Conservation (phyloP, 768 basidiomycete genomes). For the Dentipellis fragilis region DNA sequence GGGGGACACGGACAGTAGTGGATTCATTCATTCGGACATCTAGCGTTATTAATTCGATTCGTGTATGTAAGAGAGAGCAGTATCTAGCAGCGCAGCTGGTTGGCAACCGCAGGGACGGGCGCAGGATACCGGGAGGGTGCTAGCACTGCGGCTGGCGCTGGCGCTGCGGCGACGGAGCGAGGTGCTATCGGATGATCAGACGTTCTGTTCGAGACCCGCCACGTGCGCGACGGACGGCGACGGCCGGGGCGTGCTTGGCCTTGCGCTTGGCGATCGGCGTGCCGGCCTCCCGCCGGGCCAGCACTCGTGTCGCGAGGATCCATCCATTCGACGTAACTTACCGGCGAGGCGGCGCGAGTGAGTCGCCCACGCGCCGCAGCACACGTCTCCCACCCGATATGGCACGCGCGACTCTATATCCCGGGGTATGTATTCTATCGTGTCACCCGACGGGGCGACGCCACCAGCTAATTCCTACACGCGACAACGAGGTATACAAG, state of each 20-base stretch:
- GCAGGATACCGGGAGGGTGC: not conserved
- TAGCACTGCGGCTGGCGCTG: not conserved
- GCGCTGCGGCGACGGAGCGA: too few relatives aligned
- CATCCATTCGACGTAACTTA: not conserved
- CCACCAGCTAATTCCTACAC: too few relatives aligned
- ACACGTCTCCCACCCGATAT: too few relatives aligned
- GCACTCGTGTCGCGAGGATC: not conserved
- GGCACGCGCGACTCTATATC: not conserved
- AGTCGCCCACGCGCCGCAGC: too few relatives aligned
- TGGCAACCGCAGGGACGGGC: not conserved
- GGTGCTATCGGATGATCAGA: constrained; percentile 4
- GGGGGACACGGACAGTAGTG: too few relatives aligned
- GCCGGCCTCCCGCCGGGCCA: not conserved
- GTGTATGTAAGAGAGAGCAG: too few relatives aligned
- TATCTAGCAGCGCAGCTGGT: not conserved
- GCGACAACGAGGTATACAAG: too few relatives aligned
- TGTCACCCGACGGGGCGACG: not conserved
- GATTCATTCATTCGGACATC: too few relatives aligned
- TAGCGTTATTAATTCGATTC: too few relatives aligned
- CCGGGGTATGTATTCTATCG: not conserved
- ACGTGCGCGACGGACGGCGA: not conserved
- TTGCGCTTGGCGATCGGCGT: not conserved
- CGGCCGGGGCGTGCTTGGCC: not conserved
- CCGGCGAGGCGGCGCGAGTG: not conserved
- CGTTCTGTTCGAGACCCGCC: constrained; percentile 10